Evolutionary conservation across 176 grass and related monocot species (phyloP).

Genomic region (Tuctoria greenei): DNA sequence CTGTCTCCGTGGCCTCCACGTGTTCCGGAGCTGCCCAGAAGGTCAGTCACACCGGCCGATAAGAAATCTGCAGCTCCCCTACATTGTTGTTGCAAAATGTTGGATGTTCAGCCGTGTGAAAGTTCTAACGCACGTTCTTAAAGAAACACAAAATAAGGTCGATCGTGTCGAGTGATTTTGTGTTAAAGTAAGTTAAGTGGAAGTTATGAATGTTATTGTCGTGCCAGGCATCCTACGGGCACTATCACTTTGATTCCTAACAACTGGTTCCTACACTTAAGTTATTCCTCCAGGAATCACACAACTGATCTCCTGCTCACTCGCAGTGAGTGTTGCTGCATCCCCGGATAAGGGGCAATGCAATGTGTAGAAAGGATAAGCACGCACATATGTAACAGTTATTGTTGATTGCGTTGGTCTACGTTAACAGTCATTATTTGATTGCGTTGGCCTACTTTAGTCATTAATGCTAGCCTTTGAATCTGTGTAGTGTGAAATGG

Average conservation of each 20-base stretch:
- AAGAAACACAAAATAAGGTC: not conserved
- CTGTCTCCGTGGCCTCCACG: not conserved
- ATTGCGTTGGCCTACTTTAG: too few species aligned
- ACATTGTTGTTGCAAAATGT: not conserved
- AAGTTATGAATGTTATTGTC: not conserved
- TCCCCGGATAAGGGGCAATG: too few species aligned
- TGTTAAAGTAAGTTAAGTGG: not conserved
- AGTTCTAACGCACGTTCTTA: not conserved
- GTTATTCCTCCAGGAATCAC: too few species aligned
- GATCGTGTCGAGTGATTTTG: not conserved
- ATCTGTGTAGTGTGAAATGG: too few species aligned
- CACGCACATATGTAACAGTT: too few species aligned
- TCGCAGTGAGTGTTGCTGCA: too few species aligned
- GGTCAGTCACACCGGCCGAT: not conserved
- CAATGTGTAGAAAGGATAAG: too few species aligned
- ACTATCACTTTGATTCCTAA: not conserved
- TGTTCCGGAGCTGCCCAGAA: constrained; percentile 23
- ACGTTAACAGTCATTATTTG: too few species aligned
- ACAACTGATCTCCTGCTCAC: too few species aligned
- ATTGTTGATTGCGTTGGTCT: too few species aligned
- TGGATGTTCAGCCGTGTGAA: not conserved
- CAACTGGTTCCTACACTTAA: too few species aligned
- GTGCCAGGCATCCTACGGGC: not conserved
- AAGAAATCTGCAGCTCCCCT: not conserved
- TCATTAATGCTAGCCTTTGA: too few species aligned